Conservation (phyloP, 2,329 filamentous ascomycete genomes). For the Fusarium chuoi region DNA sequence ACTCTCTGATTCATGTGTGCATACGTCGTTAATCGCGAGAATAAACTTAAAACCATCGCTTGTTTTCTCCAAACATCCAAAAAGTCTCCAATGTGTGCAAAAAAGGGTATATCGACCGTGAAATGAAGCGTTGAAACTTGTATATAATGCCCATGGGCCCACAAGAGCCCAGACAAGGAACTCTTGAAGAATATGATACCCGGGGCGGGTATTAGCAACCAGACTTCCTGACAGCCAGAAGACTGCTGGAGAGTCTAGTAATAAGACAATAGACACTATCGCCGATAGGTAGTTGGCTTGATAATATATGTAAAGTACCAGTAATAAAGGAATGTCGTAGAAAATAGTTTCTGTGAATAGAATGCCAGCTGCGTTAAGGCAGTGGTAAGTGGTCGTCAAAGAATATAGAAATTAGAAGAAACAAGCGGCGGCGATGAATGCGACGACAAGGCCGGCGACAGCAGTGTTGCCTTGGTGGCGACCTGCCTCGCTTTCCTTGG, state of each 20-base stretch:
- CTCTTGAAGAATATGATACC: slow-evolving; percentile 28
- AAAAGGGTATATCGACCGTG: slow-evolving; percentile 48
- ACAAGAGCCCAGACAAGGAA: slow-evolving; percentile 10
- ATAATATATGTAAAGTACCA: slow-evolving; percentile 44
- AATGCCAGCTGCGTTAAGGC: slow-evolving; percentile 39
- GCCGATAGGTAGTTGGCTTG: slow-evolving; percentile 45
- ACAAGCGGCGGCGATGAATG: slow-evolving; percentile 63
- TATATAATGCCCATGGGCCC: slow-evolving; percentile 42
- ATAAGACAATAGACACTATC: slow-evolving; percentile 50
- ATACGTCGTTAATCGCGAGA: slow-evolving; percentile 42
- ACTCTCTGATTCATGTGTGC: slow-evolving; percentile 40
- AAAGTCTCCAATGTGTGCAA: slow-evolving; percentile 38
- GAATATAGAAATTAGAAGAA: slow-evolving; percentile 52
- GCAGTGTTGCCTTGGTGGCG: slow-evolving; percentile 61
- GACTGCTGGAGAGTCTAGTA: neutral
- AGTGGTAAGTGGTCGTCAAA: slow-evolving; percentile 15
- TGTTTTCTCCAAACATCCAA: slow-evolving; percentile 38
- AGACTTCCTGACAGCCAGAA: neutral
- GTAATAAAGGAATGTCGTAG: slow-evolving; percentile 36
- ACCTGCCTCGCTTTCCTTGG: slow-evolving; percentile 58
- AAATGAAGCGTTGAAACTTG: slow-evolving; percentile 44
- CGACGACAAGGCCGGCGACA: slow-evolving; percentile 64
- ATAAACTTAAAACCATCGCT: slow-evolving; percentile 40
- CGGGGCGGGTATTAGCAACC: slow-evolving; percentile 32
- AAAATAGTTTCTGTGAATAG: slow-evolving; percentile 36